phyloP scores from a whole-genome alignment of 192 early-diverging fungal species.

The Entomortierella beljakovae region DNA sequence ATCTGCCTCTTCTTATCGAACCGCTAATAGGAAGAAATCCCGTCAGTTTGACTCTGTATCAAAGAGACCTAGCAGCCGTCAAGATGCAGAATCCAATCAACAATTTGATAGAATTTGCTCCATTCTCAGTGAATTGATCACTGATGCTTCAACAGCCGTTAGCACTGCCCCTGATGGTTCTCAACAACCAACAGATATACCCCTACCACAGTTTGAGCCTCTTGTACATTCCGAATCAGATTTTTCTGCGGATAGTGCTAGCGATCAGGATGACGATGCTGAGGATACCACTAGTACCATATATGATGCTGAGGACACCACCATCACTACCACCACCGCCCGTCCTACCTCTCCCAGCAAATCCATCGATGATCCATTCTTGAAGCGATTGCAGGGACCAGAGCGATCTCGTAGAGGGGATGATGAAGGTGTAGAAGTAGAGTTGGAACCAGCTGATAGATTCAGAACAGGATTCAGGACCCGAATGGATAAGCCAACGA shows the following conservation, averaged over 20 bases:
- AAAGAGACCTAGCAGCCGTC: constrained; percentile 2
- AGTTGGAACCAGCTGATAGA: constrained; percentile 5
- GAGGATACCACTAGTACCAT: neutral
- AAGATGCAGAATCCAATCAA: constrained; percentile 29
- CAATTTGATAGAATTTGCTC: constrained; percentile 49
- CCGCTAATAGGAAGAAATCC: constrained; percentile 18
- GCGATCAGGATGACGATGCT: constrained; percentile 4
- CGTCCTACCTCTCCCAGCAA: too few species aligned
- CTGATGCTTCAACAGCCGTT: constrained; percentile 55
- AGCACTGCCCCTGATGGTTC: constrained; percentile 42
- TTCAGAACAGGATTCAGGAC: constrained; percentile 13
- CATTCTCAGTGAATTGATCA: constrained; percentile 37
- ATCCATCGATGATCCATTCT: constrained; percentile 8
- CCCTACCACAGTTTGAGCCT: constrained; percentile 29
- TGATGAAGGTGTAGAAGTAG: constrained; percentile 11
- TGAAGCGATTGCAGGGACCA: constrained; percentile 15
- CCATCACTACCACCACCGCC: neutral
- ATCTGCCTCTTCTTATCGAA: constrained; percentile 25
- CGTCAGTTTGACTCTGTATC: constrained; percentile 39
- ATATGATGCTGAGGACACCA: neutral
- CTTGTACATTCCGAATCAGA: constrained; percentile 36
- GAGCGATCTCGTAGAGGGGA: neutral
- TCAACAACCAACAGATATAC: constrained; percentile 27
- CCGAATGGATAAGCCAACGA: constrained; percentile 14
- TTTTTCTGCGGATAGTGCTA: constrained; percentile 1